Evolutionary conservation across 768 basidiomycete genomes (phyloP).

Genomic region (Tylopilus intermedius): DNA sequence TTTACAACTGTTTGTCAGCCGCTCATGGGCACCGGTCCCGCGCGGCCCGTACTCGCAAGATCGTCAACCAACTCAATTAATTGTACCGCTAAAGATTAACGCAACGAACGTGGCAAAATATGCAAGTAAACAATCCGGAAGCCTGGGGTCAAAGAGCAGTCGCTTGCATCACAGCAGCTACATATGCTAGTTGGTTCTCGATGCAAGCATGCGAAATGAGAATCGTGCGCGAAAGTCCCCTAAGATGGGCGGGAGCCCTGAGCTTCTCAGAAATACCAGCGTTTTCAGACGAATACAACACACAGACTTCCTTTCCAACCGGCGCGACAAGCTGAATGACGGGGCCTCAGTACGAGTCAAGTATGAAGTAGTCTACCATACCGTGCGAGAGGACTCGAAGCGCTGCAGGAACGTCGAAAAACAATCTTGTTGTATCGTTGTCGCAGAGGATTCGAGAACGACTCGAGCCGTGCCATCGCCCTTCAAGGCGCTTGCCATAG

Average conservation of each 20-base stretch:
- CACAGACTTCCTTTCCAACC: slow-evolving; percentile 48
- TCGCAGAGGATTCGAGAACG: slow-evolving; percentile 35
- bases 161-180: slow-evolving; percentile 42
- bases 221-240: slow-evolving; percentile 40
- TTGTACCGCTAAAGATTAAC: not conserved
- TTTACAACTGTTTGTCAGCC: slow-evolving; percentile 22
- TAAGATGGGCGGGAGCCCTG: slow-evolving; percentile 43
- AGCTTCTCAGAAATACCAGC: slow-evolving; percentile 42
- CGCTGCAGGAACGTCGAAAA: slow-evolving; percentile 48
- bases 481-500: slow-evolving; percentile 51
- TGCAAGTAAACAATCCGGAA: not conserved
- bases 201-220: slow-evolving; percentile 56
- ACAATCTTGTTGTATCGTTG: slow-evolving; percentile 39
- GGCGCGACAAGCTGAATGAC: slow-evolving; percentile 51
- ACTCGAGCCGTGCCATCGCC: slow-evolving; percentile 48
- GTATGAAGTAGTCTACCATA: slow-evolving; percentile 26
- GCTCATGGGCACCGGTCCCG: not conserved
- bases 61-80: not conserved
- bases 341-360: not conserved
- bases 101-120: not conserved
- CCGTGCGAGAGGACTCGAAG: slow-evolving; percentile 50
- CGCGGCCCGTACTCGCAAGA: not conserved
- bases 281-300: slow-evolving; percentile 55
- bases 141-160: slow-evolving; percentile 7
- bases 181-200: slow-evolving; percentile 56